A percentile compares a stretch with the other conserved stretches of the same genome.
Evolutionary conservation across 306 rosid species (phyloP).

Genomic region (Coriaria nepalensis): DNA sequence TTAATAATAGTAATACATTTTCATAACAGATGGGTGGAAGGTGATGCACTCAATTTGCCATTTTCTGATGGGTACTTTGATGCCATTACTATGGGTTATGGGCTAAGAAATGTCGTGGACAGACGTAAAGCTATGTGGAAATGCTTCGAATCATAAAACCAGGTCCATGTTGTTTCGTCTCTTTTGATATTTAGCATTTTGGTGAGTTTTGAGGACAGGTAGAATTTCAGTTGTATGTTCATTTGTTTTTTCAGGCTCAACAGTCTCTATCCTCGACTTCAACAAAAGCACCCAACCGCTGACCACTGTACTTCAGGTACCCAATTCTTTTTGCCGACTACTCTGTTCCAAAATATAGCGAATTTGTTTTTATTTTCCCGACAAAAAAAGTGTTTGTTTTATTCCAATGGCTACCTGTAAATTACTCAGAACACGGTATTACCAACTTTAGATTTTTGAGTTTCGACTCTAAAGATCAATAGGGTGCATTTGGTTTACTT

Average conservation of each 20-base stretch:
- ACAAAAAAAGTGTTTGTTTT: too few relatives aligned
- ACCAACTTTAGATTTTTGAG: too few relatives aligned
- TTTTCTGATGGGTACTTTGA: slow-evolving; percentile 57
- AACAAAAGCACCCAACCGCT: slow-evolving; percentile 50
- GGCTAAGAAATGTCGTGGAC: slow-evolving; percentile 74
- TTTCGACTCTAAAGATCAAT: too few relatives aligned
- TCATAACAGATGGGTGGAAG: slow-evolving; percentile 72
- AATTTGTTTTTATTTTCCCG: background rate
- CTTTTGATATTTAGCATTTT: background rate
- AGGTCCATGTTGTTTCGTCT: slow-evolving; percentile 27
- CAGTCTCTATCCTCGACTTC: slow-evolving; percentile 62
- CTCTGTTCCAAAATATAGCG: background rate
- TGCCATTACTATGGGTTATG: slow-evolving; percentile 85
- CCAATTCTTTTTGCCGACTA: background rate
- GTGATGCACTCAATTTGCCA: slow-evolving; percentile 86
- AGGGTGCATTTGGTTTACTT: too few relatives aligned
- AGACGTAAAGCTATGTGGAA: slow-evolving; percentile 57
- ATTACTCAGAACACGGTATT: too few relatives aligned
- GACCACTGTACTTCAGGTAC: slow-evolving; percentile 48
- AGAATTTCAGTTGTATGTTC: slow-evolving; percentile 6
- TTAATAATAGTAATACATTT: slow-evolving; percentile 2
- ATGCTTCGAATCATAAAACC: slow-evolving; percentile 56
- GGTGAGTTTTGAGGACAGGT: slow-evolving; percentile 3
- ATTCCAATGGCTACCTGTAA: too few relatives aligned
- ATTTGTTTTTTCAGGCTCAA: slow-evolving; percentile 39